These are phyloP conservation scores for Coemansia sp. DNA, from an alignment of 192 early-diverging fungal genomes.

Conservation along the genomic window DNA sequence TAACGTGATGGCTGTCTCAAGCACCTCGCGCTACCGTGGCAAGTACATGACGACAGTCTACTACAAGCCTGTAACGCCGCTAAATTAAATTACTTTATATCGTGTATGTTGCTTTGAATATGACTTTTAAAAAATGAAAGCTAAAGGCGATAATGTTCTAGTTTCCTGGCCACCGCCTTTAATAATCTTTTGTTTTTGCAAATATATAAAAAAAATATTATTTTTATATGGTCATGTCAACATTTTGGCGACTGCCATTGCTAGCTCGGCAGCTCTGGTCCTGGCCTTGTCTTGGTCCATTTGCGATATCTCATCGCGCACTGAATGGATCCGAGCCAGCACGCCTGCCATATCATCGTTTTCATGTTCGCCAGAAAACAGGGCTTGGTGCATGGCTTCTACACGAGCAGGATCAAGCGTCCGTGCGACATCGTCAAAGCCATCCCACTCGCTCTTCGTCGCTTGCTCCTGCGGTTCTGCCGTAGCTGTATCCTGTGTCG, in stretches of 20 bases:
- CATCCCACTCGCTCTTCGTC: too few relatives aligned
- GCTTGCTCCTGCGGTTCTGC: too few relatives aligned
- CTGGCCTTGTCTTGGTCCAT: too few relatives aligned
- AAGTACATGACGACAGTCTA: constrained; percentile 71
- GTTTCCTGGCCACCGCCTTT: constrained; percentile 53
- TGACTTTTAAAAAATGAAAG: too few relatives aligned
- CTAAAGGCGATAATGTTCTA: constrained; percentile 28
- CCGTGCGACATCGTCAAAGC: too few relatives aligned
- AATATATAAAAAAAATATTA: background rate
- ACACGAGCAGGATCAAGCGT: constrained; percentile 18
- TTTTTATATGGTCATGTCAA: background rate
- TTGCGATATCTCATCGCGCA: too few relatives aligned
- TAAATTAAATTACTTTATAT: constrained; percentile 1
- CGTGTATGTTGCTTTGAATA: background rate
- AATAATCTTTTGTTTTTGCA: background rate
- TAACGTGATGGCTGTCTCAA: constrained; percentile 94
- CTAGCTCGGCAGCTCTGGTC: constrained; percentile 28
- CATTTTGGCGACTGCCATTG: constrained; percentile 36
- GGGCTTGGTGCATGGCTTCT: constrained; percentile 15
- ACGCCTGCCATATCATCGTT: constrained; percentile 15
- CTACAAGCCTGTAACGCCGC: constrained; percentile 54
- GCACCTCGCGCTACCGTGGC: constrained; percentile 89
- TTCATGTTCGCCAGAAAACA: constrained; percentile 18
- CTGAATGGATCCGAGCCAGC: too few relatives aligned
- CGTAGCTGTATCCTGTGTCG: too few relatives aligned